Evolutionary conservation across 75 land plant genomes (phyloP).

Genomic region (Larix kaempferi): DNA sequence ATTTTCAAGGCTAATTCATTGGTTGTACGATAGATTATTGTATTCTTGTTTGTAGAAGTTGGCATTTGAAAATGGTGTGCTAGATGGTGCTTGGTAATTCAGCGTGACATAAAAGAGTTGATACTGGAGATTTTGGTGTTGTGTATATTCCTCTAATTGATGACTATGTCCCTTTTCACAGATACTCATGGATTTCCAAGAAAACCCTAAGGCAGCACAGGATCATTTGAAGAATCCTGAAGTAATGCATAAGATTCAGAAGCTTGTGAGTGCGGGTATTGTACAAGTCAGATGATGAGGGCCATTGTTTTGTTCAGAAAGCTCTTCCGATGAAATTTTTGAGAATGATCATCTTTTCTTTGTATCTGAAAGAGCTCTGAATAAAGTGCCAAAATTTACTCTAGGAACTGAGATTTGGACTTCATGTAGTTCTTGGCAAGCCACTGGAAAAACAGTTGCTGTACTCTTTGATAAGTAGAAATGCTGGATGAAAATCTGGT

Average conservation of each 20-base stretch:
- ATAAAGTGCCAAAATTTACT: too few species aligned
- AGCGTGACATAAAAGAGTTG: background rate
- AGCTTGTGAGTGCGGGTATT: constrained; percentile 88
- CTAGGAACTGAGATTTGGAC: too few species aligned
- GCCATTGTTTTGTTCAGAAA: too few species aligned
- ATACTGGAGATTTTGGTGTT: background rate
- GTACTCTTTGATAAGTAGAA: too few species aligned
- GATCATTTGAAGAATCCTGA: constrained; percentile 86
- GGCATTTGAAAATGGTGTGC: background rate
- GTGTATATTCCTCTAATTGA: background rate
- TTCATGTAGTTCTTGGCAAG: too few species aligned
- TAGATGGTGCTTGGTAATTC: background rate
- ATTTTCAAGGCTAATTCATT: background rate
- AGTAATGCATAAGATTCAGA: constrained; percentile 93
- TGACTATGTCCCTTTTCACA: constrained; percentile 13
- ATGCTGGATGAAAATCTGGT: too few species aligned
- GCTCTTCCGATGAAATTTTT: too few species aligned
- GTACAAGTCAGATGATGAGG: constrained; percentile 62
- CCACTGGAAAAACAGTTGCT: too few species aligned
- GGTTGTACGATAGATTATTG: too few species aligned
- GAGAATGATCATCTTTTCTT: too few species aligned
- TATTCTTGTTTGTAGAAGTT: too few species aligned
- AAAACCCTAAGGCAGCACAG: constrained; percentile 90
- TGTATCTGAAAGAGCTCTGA: too few species aligned
- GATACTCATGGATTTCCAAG: constrained; percentile 92